phyloP scores from a whole-genome alignment of 805 yeast species.

The Diddensiella transvaalensis region DNA sequence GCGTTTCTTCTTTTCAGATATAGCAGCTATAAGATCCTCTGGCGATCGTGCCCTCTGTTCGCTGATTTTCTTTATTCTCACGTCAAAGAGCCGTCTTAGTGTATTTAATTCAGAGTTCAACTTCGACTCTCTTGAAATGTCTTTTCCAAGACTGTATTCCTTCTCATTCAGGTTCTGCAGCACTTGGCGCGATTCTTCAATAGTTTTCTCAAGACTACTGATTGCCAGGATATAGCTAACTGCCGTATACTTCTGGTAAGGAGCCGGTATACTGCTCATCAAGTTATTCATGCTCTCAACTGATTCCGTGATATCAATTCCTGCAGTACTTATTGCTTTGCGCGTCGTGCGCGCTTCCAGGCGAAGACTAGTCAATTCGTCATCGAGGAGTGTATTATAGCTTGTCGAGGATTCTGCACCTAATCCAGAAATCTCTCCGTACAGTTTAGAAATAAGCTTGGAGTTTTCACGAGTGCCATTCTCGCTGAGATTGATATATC shows the following conservation, averaged over 20 bases:
- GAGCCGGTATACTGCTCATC: constrained; percentile 1
- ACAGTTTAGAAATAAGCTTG: not conserved
- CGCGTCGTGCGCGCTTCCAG: not conserved
- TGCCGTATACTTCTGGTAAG: not conserved
- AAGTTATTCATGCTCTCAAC: constrained; percentile 5
- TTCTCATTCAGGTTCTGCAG: constrained; percentile 5
- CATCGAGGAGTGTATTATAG: not conserved
- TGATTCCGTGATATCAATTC: not conserved
- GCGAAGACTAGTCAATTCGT: not conserved
- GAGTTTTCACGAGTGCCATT: not conserved
- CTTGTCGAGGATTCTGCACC: not conserved
- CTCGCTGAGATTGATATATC: not conserved
- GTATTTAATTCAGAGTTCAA: constrained; percentile 8
- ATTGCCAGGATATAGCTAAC: constrained; percentile 9
- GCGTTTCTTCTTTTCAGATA: not conserved
- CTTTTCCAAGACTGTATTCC: not conserved
- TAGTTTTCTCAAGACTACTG: constrained; percentile 6
- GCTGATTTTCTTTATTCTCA: constrained; percentile 2
- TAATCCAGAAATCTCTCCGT: not conserved
- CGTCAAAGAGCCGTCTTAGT: constrained; percentile 3
- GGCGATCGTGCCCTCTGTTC: constrained; percentile 1
- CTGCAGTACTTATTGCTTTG: not conserved
- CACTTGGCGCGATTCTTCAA: constrained; percentile 1
- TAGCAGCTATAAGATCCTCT: not conserved
- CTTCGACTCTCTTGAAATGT: not conserved